Percentiles rank a stretch among this genome's conserved stretches.
phyloP scores from a whole-genome alignment of 2,329 filamentous ascomycete genomes.

The Gremmenia infestans region DNA sequence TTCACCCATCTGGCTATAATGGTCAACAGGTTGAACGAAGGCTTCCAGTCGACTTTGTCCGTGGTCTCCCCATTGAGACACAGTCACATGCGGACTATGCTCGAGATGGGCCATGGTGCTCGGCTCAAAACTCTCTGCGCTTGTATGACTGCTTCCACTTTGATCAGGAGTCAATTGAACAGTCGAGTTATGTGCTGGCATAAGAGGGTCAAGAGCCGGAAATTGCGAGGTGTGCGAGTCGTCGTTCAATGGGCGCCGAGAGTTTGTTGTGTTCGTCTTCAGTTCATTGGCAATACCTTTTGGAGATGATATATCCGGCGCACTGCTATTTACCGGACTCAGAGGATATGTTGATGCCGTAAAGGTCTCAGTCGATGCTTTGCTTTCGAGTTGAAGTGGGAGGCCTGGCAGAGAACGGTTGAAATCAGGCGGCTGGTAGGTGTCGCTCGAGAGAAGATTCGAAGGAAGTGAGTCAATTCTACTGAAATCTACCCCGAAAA shows the following conservation, averaged over 20 bases:
- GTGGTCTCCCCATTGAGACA: constrained; percentile 23
- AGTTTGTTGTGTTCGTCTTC: constrained; percentile 15
- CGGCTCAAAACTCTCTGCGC: constrained; percentile 26
- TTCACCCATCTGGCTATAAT: constrained; percentile 7
- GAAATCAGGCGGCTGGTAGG: constrained; percentile 15
- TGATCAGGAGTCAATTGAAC: constrained; percentile 30
- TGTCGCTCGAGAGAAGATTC: constrained; percentile 7
- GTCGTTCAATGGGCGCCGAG: constrained; percentile 21
- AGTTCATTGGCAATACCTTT: constrained; percentile 17
- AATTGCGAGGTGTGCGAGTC: constrained; percentile 17
- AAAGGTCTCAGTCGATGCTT: constrained; percentile 14
- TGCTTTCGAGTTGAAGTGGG: constrained; percentile 11
- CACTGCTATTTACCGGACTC: constrained; percentile 26
- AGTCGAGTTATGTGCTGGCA: constrained; percentile 11
- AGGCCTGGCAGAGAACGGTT: constrained; percentile 15
- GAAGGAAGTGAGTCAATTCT: constrained; percentile 22
- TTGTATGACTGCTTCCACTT: constrained; percentile 31
- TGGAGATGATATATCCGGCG: constrained; percentile 25
- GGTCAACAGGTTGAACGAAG: constrained; percentile 8
- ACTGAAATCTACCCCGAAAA: constrained; percentile 32
- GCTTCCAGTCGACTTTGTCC: constrained; percentile 6
- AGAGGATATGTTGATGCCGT: constrained; percentile 24
- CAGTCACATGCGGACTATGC: constrained; percentile 21
- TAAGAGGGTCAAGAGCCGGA: constrained; percentile 11
- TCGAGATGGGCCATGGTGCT: constrained; percentile 20